Base-by-base conservation (phyloP, 1,284 basidiomycete species). In the Melampsora abietis-canadensis region DNA sequence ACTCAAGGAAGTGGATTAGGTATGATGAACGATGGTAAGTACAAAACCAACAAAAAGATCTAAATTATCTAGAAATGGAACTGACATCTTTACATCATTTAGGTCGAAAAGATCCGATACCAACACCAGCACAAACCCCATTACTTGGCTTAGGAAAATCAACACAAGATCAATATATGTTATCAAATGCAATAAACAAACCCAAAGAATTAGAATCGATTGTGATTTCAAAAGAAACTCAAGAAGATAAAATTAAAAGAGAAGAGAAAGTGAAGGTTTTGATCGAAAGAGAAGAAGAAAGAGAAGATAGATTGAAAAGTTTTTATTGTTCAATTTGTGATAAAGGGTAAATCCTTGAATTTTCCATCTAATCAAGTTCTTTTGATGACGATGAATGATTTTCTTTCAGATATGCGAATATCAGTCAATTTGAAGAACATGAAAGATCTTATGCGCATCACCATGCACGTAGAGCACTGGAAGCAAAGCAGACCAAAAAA, bases 391-490 rank as follows among this genome's bases (percentile, higher is more conserved):
- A 67, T 40, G 4, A 60, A 34, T 62, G 8, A 24, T 62, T 27
- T 30, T 14, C 34, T 15, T 44, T 24, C 48, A 75, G 72, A n/a
- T 75, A 75, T 66, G 67, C 72, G 44, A 75, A 48, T 31, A 75
- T 75, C 17, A 67, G 40, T 51, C 72, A 75, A 46, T 75, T 75
- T 67, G 72, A 75, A 34, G 72, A 75, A n/a, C 72, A 75, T 67
- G 72, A 75, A 75, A 57, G 72, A 24, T 75, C 72, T 14, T 75
- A 75, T 66, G 72, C 72, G 8, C 72, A 75, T 61, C 72, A 67
- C 44, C 72, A 75, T 67, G 72, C 72, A 4, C 57, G 30, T 46
- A 54, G 72, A 46, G 72, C 72, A 6, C 19, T 75, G 31, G 72
- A 75, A 37, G 64, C 72, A 19, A 75, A 75, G 63, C 51, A 75